Evolutionary conservation across 495 filamentous ascomycete species (phyloP).

Genomic region (Barbatosphaeria neglecta): DNA sequence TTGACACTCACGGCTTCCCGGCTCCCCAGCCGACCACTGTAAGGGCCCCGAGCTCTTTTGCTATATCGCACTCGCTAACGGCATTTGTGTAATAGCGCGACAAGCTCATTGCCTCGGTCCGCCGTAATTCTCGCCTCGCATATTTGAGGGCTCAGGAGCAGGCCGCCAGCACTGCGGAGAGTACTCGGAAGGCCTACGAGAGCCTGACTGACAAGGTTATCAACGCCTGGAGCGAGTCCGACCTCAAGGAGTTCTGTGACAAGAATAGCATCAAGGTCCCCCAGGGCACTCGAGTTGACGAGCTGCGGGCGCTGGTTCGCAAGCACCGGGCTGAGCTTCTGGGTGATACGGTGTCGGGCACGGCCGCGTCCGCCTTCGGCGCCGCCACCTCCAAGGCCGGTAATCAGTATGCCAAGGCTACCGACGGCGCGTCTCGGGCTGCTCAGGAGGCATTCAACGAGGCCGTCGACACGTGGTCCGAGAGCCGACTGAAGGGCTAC

Average conservation of each 20-base stretch:
- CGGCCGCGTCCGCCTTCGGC: constrained; percentile 55
- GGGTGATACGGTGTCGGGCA: constrained; percentile 51
- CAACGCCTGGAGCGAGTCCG: constrained; percentile 76
- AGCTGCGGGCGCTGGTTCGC: constrained; percentile 80
- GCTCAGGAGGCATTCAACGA: constrained; percentile 56
- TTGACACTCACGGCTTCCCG: constrained; percentile 82
- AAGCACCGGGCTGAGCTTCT: constrained; percentile 71
- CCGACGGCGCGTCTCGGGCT: constrained; percentile 53
- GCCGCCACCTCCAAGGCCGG: constrained; percentile 76
- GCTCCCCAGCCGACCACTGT: constrained; percentile 67
- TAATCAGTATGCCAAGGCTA: constrained; percentile 66
- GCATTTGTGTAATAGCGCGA: constrained; percentile 43
- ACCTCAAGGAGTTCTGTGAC: constrained; percentile 88
- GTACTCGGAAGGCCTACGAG: constrained; percentile 55
- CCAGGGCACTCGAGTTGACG: constrained; percentile 80
- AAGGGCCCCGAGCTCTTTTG: constrained; percentile 2
- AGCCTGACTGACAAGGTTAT: constrained; percentile 72
- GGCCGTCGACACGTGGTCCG: constrained; percentile 56
- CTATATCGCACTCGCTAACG: constrained; percentile 1
- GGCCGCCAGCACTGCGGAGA: constrained; percentile 48
- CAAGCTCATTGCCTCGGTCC: constrained; percentile 75
- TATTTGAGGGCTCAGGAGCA: constrained; percentile 52
- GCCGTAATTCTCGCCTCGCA: constrained; percentile 77
- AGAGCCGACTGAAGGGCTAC: constrained; percentile 63
- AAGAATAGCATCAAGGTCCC: constrained; percentile 74